Evolutionary conservation across 768 basidiomycete species (phyloP).

Genomic region (Amanita pseudoporphyria): DNA sequence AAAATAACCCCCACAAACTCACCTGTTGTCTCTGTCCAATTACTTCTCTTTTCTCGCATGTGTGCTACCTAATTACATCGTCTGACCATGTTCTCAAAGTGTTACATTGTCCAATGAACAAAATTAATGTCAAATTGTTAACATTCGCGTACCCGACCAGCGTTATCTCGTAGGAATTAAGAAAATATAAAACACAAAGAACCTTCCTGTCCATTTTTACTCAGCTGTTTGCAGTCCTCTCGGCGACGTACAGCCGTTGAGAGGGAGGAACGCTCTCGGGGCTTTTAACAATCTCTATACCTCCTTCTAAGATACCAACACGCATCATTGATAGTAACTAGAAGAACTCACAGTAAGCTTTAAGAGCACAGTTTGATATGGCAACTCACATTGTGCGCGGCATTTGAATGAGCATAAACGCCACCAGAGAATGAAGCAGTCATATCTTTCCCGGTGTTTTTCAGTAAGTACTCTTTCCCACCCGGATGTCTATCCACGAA

Average conservation of each 20-base stretch:
- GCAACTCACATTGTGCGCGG: conserved; percentile 60
- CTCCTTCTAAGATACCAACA: conserved; percentile 19
- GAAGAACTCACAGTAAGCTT: not conserved
- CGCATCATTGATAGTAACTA: conserved; percentile 54
- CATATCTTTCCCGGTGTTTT: conserved; percentile 69
- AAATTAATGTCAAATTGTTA: conserved; percentile 16
- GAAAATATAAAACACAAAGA: not conserved
- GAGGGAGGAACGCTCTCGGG: conserved; percentile 8
- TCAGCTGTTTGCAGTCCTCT: conserved; percentile 2
- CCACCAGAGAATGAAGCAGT: conserved; percentile 84
- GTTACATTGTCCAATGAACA: conserved; percentile 16
- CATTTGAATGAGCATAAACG: conserved; percentile 73
- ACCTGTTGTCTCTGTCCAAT: not conserved
- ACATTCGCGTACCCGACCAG: not conserved
- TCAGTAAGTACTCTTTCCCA: conserved; percentile 48
- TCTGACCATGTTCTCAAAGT: not conserved
- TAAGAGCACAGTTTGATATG: not conserved
- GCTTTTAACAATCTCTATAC: conserved; percentile 14
- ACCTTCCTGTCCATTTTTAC: not conserved
- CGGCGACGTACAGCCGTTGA: conserved; percentile 8
- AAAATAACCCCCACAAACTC: not conserved
- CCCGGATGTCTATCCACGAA: conserved; percentile 79
- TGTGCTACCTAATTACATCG: not conserved
- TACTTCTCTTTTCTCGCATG: conserved; percentile 4
- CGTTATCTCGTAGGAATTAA: not conserved